Percentiles rank a stretch among this genome's conserved stretches.
phyloP scores from a whole-genome alignment of 1,139 yeast genomes.

The Candida pseudoviswanathii region DNA sequence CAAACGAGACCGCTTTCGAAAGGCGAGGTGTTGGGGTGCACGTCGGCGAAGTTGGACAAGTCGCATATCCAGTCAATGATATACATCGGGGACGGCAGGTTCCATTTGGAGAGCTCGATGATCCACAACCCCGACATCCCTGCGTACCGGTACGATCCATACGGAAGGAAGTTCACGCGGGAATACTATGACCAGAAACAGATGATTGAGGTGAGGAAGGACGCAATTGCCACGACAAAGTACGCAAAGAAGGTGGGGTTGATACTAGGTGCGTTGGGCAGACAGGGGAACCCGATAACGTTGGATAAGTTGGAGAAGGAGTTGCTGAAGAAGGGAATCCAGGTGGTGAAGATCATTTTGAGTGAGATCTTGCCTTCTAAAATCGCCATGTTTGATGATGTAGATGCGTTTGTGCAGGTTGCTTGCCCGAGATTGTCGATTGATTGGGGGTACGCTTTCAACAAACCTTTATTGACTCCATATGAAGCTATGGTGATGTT shows the following conservation, averaged over 20 bases:
- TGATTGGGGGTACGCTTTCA: constrained; percentile 99
- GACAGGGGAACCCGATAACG: constrained; percentile 90
- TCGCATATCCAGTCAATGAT: constrained; percentile 75
- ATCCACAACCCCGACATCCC: constrained; percentile 93
- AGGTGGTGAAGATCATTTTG: constrained; percentile 77
- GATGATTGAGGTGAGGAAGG: constrained; percentile 70
- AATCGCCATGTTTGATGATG: constrained; percentile 88
- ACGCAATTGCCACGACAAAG: constrained; percentile 66
- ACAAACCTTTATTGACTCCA: constrained; percentile 89
- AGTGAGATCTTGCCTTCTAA: constrained; percentile 95
- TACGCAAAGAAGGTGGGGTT: constrained; percentile 74
- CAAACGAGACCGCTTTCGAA: constrained; percentile 91
- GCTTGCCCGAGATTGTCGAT: constrained; percentile 96
- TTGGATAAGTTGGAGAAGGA: constrained; percentile 62
- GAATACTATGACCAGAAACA: constrained; percentile 89
- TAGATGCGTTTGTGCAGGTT: constrained; percentile 95
- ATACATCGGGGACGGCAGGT: constrained; percentile 94
- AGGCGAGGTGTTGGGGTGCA: constrained; percentile 96
- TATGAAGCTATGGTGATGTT: constrained; percentile 94
- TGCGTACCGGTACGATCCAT: constrained; percentile 94
- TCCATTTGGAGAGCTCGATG: constrained; percentile 95
- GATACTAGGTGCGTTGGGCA: constrained; percentile 91
- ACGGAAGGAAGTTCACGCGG: constrained; percentile 83
- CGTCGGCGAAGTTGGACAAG: constrained; percentile 76
- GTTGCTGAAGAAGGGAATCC: constrained; percentile 56